A percentile compares a stretch with the other conserved stretches of the same genome.
Conservation (phyloP, 1,284 basidiomycete genomes). For the Cronartium quercuum region DNA sequence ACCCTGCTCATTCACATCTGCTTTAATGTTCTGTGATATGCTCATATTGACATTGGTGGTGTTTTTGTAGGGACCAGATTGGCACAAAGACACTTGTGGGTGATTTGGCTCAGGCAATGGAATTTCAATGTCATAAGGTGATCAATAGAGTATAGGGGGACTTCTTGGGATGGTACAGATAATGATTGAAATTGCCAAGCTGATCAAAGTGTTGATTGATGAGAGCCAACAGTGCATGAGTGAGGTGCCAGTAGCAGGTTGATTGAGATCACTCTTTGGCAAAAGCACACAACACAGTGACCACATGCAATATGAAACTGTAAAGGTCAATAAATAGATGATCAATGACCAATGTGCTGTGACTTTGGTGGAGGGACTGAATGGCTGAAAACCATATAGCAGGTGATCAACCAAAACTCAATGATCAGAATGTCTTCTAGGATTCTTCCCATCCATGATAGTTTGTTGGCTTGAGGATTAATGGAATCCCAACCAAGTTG, state of each 20-base stretch:
- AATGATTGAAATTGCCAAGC: neutral
- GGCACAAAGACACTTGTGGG: neutral
- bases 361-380: neutral
- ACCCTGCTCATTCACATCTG: neutral
- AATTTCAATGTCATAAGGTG: neutral
- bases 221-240: neutral
- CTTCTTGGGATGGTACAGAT: neutral
- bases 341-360: neutral
- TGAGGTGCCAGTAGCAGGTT: neutral
- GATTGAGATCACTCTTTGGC: neutral
- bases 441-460: neutral
- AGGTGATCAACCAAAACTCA: constrained; percentile 1
- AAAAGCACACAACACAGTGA: neutral
- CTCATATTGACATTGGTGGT: neutral
- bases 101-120: neutral
- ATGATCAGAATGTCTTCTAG: neutral
- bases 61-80: neutral
- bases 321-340: neutral
- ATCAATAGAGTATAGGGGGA: neutral
- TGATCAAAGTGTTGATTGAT: neutral
- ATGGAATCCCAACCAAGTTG: constrained; percentile 5
- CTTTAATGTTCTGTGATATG: neutral
- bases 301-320: neutral
- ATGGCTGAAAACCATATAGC: neutral
- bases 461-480: neutral